Evolutionary conservation across 768 basidiomycete species (phyloP), one percentile per base, ranked within the genome.

Genomic region (Lactarius sanguifluus): DNA sequence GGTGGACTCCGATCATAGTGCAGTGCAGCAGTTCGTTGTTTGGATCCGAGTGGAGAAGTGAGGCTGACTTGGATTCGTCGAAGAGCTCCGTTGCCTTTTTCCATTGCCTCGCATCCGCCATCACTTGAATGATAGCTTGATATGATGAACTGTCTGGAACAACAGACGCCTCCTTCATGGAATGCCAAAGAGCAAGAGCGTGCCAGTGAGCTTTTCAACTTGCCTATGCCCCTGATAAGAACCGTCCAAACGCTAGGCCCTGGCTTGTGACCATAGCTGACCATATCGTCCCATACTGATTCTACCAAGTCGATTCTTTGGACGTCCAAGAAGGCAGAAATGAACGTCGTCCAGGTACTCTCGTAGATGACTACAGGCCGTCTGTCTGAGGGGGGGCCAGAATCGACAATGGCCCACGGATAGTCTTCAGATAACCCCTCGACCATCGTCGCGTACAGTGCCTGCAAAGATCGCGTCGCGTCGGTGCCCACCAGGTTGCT

Each of bases 281-380:
- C 61, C 77, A 91, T 83, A 73, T 92, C 90, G 41, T 83, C 79
- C 92, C 92, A 93, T 6, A 92, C 72, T 28, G 77, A 76, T 54
- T 81, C 82, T 3, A 87, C 91, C 25, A 87, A 75, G 60, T 89
- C 86, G 52, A 78, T 78, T 36, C 82, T 77, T 43, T 82, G 79
- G 67, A 81, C 80, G 63, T 79, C 81, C 50, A 92, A 76, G 69
- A 92, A 91, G 16, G 82, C 85, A 1, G 81, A 80, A 60, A 94
- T 75, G 71, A 94, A 88, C 2, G 84, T 79, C 0, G 82, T 81
- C 90, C 91, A 92, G 34, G 79, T 76, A 10, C 80, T 75, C 66
- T 86, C 83, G 2, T 84, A 81, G 72, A 94, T 76, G 10, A 81
- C 75, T 9, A 89, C 77, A 8, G 81, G 77, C 66, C 75, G 83